Percentiles rank a stretch among this genome's conserved stretches.
Conservation (phyloP, 805 yeast genomes). For the Zygotorulaspora florentina region DNA sequence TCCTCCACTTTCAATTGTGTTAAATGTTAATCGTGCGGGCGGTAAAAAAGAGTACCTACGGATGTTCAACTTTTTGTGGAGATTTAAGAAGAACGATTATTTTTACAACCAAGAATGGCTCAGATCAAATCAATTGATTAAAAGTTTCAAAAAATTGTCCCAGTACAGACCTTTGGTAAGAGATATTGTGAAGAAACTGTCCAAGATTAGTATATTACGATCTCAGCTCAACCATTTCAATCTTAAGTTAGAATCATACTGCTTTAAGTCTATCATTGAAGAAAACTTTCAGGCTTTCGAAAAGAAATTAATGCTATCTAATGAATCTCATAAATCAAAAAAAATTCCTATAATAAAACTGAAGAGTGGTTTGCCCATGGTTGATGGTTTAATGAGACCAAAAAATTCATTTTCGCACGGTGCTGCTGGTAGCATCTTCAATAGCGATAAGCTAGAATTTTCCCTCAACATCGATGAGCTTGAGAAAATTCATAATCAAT, state of each 20-base stretch:
- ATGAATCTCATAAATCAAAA: constrained; percentile 34
- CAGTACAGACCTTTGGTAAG: constrained; percentile 25
- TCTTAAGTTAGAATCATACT: constrained; percentile 31
- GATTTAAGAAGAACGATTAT: constrained; percentile 58
- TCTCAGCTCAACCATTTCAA: constrained; percentile 36
- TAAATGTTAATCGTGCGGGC: constrained; percentile 45
- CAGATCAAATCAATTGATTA: constrained; percentile 33
- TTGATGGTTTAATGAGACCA: constrained; percentile 34
- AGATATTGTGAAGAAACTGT: constrained; percentile 29
- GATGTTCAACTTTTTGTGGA: constrained; percentile 83
- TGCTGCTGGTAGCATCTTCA: constrained; percentile 3
- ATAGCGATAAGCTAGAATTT: neutral
- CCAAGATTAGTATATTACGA: constrained; percentile 31
- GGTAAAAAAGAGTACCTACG: constrained; percentile 61
- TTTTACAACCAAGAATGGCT: constrained; percentile 50
- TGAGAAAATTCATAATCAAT: constrained; percentile 35
- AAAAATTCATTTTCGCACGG: constrained; percentile 18
- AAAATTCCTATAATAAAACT: constrained; percentile 32
- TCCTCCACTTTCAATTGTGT: constrained; percentile 50
- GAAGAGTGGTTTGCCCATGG: constrained; percentile 26
- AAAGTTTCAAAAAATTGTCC: constrained; percentile 25
- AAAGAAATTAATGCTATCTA: constrained; percentile 25
- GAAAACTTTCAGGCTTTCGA: constrained; percentile 31
- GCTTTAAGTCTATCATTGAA: constrained; percentile 34
- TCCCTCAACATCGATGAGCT: constrained; percentile 46